Evolutionary conservation across 2,329 filamentous ascomycete species (phyloP).

Genomic region (Aspergillus aculeatus): DNA sequence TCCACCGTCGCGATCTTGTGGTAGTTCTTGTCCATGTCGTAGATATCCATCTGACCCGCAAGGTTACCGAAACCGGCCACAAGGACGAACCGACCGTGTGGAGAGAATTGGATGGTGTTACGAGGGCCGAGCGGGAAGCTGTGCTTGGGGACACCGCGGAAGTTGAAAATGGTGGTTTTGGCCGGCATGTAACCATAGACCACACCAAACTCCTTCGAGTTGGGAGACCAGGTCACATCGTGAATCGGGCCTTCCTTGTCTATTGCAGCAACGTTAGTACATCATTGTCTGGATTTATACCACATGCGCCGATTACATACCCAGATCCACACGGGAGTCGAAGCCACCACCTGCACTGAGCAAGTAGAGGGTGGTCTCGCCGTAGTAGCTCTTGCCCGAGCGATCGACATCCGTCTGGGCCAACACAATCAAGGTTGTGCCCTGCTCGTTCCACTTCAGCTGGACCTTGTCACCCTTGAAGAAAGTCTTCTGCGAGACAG

Average conservation of each 20-base stretch:
- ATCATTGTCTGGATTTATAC: neutral
- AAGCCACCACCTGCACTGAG: constrained; percentile 88
- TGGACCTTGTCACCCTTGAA: constrained; percentile 99
- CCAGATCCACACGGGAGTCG: constrained; percentile 82
- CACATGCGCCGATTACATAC: constrained; percentile 36
- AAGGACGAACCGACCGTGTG: constrained; percentile 86
- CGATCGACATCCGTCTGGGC: constrained; percentile 98
- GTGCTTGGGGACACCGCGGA: constrained; percentile 76
- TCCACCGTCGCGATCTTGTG: constrained; percentile 90
- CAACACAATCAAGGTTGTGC: constrained; percentile 87
- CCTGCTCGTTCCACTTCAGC: constrained; percentile 93
- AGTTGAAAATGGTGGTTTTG: constrained; percentile 97
- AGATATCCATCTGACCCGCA: constrained; percentile 95
- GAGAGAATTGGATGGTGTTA: constrained; percentile 94
- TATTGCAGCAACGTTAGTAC: constrained; percentile 26
- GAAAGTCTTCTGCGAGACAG: constrained; percentile 96
- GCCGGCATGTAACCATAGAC: constrained; percentile 99
- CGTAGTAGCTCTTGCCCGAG: constrained; percentile 98
- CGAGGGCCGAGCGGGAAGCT: constrained; percentile 83
- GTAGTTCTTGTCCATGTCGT: constrained; percentile 93
- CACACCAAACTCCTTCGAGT: constrained; percentile 95
- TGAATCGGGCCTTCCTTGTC: constrained; percentile 98
- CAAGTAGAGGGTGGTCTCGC: constrained; percentile 95
- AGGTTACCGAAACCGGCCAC: constrained; percentile 97
- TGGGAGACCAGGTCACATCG: constrained; percentile 97